Evolutionary conservation across 805 yeast genomes (phyloP), one percentile per base, ranked within the genome.

Genomic region (Nematodospora valgi): DNA sequence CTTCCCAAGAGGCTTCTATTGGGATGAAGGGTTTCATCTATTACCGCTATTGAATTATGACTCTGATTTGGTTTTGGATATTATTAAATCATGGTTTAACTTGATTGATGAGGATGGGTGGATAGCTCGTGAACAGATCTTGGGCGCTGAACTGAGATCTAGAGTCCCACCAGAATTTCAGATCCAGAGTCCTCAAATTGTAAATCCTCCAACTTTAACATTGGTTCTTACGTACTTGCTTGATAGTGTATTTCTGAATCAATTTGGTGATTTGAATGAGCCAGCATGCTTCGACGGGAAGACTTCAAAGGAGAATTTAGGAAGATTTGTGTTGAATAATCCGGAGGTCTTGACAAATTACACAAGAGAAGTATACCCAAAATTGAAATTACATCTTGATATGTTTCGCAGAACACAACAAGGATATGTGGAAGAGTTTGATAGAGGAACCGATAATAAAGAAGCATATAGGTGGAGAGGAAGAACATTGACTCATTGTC

Each of bases 21-120:
- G 98, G 98, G 98, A 93, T 59, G 98, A 93, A 61, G 98, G 98
- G 0, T 93, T 93, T 59, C 96, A 91, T 56, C 66, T 91, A 40
- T 65, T 89, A 26, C 95, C 95, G 6, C 64, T 93, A 24, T 58
- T 85, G 47, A 82, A 82, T 31, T 89, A 82, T 54, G 98, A 93
- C 58, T 71, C 85, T 11, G 95, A 86, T 51, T 64, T 89, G 28
- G 86, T 79, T 0, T 66, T 88, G 41, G 93, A 86, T 45, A 80
- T 93, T 12, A 54, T 89, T 38, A 72, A 80, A 51, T 84, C 95
- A 34, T 93, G 98, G 98, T 86, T 91, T 54, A 59, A 72, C 23
- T 60, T 86, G 26, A 86, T 88, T 42, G 96, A 91, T 55, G 85
- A 81, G 2, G 81, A 83, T 43, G 98, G 98, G 0, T 93, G 98